These are phyloP conservation scores for Curvularia lunata DNA, from an alignment of 2,329 filamentous ascomycete species.

Conservation along the genomic window DNA sequence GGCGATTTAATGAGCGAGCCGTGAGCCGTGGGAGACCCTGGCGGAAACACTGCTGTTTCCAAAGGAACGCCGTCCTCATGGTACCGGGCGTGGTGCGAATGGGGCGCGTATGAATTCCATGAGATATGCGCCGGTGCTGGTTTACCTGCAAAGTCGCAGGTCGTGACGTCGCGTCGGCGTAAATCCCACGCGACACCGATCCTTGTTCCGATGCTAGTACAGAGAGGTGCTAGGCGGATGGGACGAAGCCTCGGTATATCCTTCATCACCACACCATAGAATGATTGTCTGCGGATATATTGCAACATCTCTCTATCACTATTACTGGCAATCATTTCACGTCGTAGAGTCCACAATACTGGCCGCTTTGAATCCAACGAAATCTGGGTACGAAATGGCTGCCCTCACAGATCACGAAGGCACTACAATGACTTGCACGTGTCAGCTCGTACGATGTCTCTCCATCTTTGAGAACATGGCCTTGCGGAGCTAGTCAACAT, in stretches of 20 bases:
- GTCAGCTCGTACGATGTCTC: background rate
- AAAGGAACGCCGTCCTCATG: conserved; percentile 59
- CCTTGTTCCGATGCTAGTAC: conserved; percentile 4
- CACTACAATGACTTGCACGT: background rate
- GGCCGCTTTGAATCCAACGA: background rate
- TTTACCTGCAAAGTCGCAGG: conserved; percentile 7
- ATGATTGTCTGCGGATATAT: background rate
- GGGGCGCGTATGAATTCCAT: conserved; percentile 36
- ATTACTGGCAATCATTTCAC: background rate
- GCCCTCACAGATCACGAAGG: background rate
- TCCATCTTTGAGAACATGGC: background rate
- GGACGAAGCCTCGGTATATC: conserved; percentile 6
- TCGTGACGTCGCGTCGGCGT: conserved; percentile 35
- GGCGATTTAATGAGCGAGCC: conserved; percentile 30
- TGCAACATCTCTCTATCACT: background rate
- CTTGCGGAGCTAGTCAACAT: background rate
- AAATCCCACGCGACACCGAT: conserved; percentile 27
- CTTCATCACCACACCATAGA: background rate
- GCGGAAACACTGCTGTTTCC: conserved; percentile 59
- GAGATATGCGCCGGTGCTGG: conserved; percentile 13
- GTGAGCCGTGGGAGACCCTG: conserved; percentile 42
- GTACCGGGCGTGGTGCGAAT: conserved; percentile 34
- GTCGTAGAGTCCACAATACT: background rate
- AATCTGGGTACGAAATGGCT: background rate
- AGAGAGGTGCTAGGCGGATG: conserved; percentile 2